Percentiles rank a stretch among this genome's conserved stretches.
These are phyloP conservation scores for Malassezia equina DNA, from an alignment of 1,284 basidiomycete species.

Conservation along the genomic window DNA sequence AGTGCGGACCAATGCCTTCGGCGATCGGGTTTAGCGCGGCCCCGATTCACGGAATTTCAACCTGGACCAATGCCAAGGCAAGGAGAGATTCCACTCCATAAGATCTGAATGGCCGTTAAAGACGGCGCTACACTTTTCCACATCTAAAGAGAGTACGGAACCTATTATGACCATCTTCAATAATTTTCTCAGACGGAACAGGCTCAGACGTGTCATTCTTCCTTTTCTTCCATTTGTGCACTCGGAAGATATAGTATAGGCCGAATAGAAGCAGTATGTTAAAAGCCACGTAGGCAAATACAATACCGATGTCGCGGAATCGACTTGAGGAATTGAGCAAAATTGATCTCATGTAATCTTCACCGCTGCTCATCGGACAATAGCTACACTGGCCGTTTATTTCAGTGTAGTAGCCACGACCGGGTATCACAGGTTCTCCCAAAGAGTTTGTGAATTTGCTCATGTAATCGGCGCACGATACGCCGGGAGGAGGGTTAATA, in stretches of 20 bases:
- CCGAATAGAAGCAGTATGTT: conserved; percentile 50
- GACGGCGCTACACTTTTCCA: no score
- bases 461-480: conserved; percentile 50
- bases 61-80: no score
- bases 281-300: conserved; percentile 60
- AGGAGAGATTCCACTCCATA: no score
- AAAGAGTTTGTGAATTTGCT: conserved; percentile 36
- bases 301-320: conserved; percentile 48
- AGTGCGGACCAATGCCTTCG: no score
- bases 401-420: conserved; percentile 9
- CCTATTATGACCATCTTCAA: no score
- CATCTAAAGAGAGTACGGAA: no score
- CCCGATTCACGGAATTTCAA: no score
- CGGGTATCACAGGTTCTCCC: conserved; percentile 10
- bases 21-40: no score
- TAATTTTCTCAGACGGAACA: background rate
- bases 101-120: no score
- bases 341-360: conserved; percentile 50
- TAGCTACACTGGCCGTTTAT: conserved; percentile 48
- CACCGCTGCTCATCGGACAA: conserved; percentile 55
- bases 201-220: background rate
- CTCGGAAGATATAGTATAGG: conserved; percentile 31
- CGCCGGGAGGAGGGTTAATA: conserved; percentile 48
- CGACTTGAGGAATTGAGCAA: conserved; percentile 16
- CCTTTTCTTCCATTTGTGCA: conserved; percentile 8